A percentile compares a stretch with the other conserved stretches of the same genome.
phyloP scores from a whole-genome alignment of 305 asterid species.

The Fraxinus sp. region DNA sequence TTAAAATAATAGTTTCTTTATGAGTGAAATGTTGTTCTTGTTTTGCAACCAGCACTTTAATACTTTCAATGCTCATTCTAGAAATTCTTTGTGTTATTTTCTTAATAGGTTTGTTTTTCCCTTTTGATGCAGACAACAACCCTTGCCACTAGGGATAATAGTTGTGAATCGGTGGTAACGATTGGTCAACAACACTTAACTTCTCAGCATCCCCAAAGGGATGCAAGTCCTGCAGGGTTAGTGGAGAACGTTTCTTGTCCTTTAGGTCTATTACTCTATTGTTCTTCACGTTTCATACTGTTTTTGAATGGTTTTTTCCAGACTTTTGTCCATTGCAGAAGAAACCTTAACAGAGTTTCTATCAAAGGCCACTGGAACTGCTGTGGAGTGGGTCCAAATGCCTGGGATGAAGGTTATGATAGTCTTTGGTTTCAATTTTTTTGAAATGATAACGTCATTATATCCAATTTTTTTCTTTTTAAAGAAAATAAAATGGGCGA shows the following conservation, averaged over 20 bases:
- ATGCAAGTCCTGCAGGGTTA: constrained; percentile 99
- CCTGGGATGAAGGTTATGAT: constrained; percentile 97
- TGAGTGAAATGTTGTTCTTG: neutral
- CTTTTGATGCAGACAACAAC: constrained; percentile 53
- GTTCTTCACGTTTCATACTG: neutral
- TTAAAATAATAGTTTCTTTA: neutral
- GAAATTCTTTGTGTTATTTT: neutral
- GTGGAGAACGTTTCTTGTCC: constrained; percentile 33
- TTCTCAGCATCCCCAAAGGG: constrained; percentile 92
- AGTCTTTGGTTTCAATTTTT: neutral
- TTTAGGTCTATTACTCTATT: neutral
- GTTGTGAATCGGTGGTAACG: constrained; percentile 95
- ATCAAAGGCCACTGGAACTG: constrained; percentile 99
- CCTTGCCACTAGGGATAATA: constrained; percentile 75
- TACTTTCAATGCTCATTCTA: neutral
- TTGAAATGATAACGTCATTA: neutral
- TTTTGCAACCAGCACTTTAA: neutral
- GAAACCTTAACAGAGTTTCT: constrained; percentile 99
- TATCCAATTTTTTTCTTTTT: neutral
- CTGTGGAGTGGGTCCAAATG: constrained; percentile 99
- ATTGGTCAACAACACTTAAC: constrained; percentile 87
- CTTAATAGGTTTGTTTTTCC: constrained; percentile 6
- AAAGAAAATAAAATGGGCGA: neutral
- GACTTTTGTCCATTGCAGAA: constrained; percentile 98
- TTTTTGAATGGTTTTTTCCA: constrained; percentile 31